Evolutionary conservation across 2,329 filamentous ascomycete genomes (phyloP).

Genomic region (Penicillium sp.): DNA sequence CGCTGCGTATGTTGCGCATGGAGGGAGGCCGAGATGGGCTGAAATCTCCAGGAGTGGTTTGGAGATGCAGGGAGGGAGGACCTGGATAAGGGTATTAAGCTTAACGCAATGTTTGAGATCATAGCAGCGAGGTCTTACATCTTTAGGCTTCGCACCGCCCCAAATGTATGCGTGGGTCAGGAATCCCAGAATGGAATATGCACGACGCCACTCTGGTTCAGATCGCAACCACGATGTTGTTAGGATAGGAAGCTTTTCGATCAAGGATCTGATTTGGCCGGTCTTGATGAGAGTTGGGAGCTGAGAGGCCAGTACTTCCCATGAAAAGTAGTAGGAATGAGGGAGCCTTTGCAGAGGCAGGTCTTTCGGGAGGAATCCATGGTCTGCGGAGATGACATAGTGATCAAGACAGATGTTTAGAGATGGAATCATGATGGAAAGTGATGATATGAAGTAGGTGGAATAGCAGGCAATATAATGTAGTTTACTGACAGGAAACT

Average conservation of each 20-base stretch:
- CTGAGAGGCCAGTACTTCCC: slow-evolving; percentile 75
- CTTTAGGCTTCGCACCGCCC: slow-evolving; percentile 66
- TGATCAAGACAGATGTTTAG: slow-evolving; percentile 52
- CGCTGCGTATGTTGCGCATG: slow-evolving; percentile 43
- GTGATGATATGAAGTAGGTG: neutral
- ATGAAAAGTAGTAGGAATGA: slow-evolving; percentile 82
- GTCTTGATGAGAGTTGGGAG: slow-evolving; percentile 73
- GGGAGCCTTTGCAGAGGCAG: slow-evolving; percentile 69
- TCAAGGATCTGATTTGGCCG: slow-evolving; percentile 66
- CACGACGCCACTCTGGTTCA: slow-evolving; percentile 81
- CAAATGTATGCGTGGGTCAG: slow-evolving; percentile 79
- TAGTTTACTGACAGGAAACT: neutral
- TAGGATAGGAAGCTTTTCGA: slow-evolving; percentile 73
- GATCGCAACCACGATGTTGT: slow-evolving; percentile 70
- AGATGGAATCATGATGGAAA: slow-evolving; percentile 24
- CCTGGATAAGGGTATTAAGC: slow-evolving; percentile 17
- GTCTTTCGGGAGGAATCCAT: slow-evolving; percentile 78
- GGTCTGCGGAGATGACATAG: slow-evolving; percentile 56
- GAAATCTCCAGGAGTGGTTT: slow-evolving; percentile 38
- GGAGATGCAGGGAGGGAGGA: slow-evolving; percentile 36
- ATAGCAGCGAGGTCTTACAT: slow-evolving; percentile 47
- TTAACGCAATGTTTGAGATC: neutral
- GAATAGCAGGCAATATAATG: neutral
- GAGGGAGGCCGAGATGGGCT: slow-evolving; percentile 35
- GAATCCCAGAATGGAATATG: slow-evolving; percentile 70